These are phyloP conservation scores for Candida dubliniensis DNA, from an alignment of 1,139 yeast genomes.

Conservation along the genomic window DNA sequence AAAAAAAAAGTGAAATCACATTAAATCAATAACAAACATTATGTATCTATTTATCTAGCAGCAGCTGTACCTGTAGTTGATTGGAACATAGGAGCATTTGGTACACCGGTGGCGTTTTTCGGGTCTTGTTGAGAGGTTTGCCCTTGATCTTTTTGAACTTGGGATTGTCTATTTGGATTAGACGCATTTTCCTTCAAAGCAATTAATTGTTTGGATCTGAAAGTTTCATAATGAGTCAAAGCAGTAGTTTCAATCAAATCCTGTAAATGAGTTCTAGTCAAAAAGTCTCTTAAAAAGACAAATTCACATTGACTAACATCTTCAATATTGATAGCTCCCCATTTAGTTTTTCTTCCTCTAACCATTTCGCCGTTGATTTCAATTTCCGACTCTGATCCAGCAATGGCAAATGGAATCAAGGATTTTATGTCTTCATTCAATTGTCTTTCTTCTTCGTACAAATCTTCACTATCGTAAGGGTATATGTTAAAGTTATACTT, in stretches of 20 bases:
- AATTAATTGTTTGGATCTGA: conserved; percentile 89
- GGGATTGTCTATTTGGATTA: conserved; percentile 38
- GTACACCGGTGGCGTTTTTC: conserved; percentile 2
- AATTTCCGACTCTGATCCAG: conserved; percentile 85
- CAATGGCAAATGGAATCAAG: conserved; percentile 88
- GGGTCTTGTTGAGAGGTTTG: conserved; percentile 8
- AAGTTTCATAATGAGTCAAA: conserved; percentile 84
- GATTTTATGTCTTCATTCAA: conserved; percentile 75
- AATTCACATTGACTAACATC: conserved; percentile 95
- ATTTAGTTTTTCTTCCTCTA: conserved; percentile 87
- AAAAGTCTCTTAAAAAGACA: conserved; percentile 86
- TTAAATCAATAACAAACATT: not conserved
- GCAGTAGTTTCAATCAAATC: conserved; percentile 94
- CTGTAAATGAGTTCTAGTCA: conserved; percentile 92
- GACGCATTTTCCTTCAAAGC: conserved; percentile 88
- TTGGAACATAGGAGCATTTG: conserved; percentile 9
- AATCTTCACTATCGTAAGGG: conserved; percentile 80
- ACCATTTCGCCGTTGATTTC: conserved; percentile 74
- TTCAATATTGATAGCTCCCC: conserved; percentile 93
- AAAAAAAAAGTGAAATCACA: conserved; percentile 1
- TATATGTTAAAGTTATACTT: conserved; percentile 76
- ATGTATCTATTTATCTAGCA: conserved; percentile 2
- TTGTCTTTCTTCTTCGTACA: conserved; percentile 78
- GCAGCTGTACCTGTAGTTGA: conserved; percentile 1
- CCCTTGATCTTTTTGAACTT: conserved; percentile 7